phyloP scores from a whole-genome alignment of 2,329 filamentous ascomycete genomes.

The Ophiostoma novo-ulmi region DNA sequence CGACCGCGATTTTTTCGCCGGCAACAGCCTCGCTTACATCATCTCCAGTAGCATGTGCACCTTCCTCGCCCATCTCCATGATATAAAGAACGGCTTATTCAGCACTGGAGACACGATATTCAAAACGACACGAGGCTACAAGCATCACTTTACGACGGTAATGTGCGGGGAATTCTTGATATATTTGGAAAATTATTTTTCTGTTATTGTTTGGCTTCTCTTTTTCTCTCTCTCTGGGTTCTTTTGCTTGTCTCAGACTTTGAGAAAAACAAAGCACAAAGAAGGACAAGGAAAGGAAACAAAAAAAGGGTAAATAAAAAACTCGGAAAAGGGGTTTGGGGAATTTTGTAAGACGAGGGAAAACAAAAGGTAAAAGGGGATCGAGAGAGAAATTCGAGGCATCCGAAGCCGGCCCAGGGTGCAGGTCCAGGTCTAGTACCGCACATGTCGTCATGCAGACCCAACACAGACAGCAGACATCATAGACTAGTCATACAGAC shows the following conservation, averaged over 20 bases:
- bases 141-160: not conserved
- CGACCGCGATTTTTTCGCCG: not conserved
- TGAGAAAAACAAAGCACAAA: slow-evolving; percentile 17
- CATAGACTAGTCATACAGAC: not conserved
- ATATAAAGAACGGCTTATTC: not conserved
- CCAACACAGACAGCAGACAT: slow-evolving; percentile 5
- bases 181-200: slow-evolving; percentile 16
- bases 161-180: slow-evolving; percentile 1
- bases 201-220: slow-evolving; percentile 12
- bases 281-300: slow-evolving; percentile 16
- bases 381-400: slow-evolving; percentile 20
- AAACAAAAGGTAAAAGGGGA: slow-evolving; percentile 17
- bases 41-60: not conserved
- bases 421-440: slow-evolving; percentile 16
- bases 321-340: slow-evolving; percentile 18
- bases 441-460: slow-evolving; percentile 20
- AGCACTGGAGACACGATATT: not conserved
- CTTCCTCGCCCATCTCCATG: not conserved
- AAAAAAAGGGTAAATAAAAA: slow-evolving; percentile 16
- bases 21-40: not conserved
- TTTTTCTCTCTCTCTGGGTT: slow-evolving; percentile 12
- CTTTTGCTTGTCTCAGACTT: slow-evolving; percentile 11
- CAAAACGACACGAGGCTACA: no score
- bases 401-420: not conserved
- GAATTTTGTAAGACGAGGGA: slow-evolving; percentile 21